These are phyloP conservation scores for Syncephalastrum racemosum DNA, from an alignment of 371 early-diverging fungal species.

Conservation along the genomic window DNA sequence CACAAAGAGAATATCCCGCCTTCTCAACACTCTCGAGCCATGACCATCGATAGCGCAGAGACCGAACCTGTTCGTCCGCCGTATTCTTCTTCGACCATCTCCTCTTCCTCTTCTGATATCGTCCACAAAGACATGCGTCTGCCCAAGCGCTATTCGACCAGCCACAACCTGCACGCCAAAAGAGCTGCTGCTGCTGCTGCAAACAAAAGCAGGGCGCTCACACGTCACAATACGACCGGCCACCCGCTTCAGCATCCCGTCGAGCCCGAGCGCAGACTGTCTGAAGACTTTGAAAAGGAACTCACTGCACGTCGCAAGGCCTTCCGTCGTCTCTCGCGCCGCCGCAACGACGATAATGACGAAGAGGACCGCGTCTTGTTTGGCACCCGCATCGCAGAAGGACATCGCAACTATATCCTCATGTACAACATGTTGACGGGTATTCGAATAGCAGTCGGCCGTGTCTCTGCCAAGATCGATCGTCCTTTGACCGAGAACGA, in stretches of 20 bases:
- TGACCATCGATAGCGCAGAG: constrained; percentile 19
- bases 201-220: constrained; percentile 7
- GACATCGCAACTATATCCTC: constrained; percentile 68
- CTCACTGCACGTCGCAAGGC: constrained; percentile 28
- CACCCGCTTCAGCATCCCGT: constrained; percentile 1
- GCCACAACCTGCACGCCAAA: constrained; percentile 9
- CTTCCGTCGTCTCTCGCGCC: constrained; percentile 32
- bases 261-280: constrained; percentile 2
- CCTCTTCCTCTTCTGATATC: neutral
- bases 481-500: constrained; percentile 71
- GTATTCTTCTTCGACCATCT: neutral
- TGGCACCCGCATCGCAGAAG: constrained; percentile 66
- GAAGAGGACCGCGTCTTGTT: constrained; percentile 54
- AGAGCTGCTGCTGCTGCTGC: neutral
- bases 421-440: constrained; percentile 98
- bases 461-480: constrained; percentile 80
- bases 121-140: neutral
- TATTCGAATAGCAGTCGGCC: constrained; percentile 68
- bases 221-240: constrained; percentile 10
- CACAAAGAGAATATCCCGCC: constrained; percentile 12
- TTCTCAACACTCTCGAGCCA: constrained; percentile 14
- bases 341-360: constrained; percentile 14
- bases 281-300: constrained; percentile 33
- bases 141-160: constrained; percentile 23
- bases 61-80: constrained; percentile 19